phyloP scores from a whole-genome alignment of 1,284 basidiomycete species.

The Pseudozyma thailandica region DNA sequence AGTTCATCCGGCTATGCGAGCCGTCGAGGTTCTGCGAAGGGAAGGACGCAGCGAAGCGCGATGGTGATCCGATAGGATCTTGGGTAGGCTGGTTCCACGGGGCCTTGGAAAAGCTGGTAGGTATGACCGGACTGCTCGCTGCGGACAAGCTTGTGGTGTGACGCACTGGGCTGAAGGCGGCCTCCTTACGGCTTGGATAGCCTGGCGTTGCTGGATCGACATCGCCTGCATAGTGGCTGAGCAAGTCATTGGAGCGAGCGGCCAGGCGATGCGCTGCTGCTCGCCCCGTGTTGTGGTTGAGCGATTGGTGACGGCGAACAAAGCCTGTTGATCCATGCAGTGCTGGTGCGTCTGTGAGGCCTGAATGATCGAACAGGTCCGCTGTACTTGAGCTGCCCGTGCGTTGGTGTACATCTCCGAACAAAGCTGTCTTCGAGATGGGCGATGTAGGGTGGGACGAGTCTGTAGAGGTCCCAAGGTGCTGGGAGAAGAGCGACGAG shows the following conservation, averaged over 20 bases:
- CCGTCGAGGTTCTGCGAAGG: slow-evolving; percentile 34
- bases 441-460: slow-evolving; percentile 37
- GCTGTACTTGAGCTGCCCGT: slow-evolving; percentile 22
- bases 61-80: slow-evolving; percentile 44
- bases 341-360: slow-evolving; percentile 28
- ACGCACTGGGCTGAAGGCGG: slow-evolving; percentile 32
- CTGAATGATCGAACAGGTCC: slow-evolving; percentile 23
- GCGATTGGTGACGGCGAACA: slow-evolving; percentile 56
- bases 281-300: slow-evolving; percentile 51
- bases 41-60: slow-evolving; percentile 42
- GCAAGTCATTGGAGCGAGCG: slow-evolving; percentile 31
- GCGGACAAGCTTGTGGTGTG: slow-evolving; percentile 36
- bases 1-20: slow-evolving; percentile 12
- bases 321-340: slow-evolving; percentile 20
- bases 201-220: slow-evolving; percentile 15
- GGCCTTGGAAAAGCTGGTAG: slow-evolving; percentile 33
- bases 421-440: slow-evolving; percentile 18
- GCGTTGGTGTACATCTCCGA: slow-evolving; percentile 12
- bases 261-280: slow-evolving; percentile 29
- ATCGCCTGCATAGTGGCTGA: slow-evolving; percentile 10
- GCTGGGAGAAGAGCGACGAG: slow-evolving; percentile 30
- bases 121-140: slow-evolving; percentile 33
- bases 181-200: slow-evolving; percentile 25
- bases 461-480: slow-evolving; percentile 8
- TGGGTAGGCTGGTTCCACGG: slow-evolving; percentile 39